Conservation (phyloP, 768 basidiomycete genomes). For the Termitomyces sp. region DNA sequence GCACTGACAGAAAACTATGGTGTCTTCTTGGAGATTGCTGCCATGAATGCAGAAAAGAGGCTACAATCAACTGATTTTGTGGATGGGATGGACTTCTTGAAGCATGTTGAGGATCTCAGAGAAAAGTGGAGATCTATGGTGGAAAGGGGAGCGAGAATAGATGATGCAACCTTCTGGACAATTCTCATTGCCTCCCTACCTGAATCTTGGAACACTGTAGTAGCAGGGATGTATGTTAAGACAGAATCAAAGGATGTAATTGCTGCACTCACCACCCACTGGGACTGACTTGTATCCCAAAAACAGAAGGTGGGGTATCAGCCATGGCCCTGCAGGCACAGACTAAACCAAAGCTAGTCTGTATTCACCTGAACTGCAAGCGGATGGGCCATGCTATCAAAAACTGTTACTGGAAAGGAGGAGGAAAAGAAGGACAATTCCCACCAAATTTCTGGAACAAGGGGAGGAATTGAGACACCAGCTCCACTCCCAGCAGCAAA, state of each 20-base stretch:
- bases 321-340: no score
- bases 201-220: no score
- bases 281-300: no score
- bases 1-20: not conserved
- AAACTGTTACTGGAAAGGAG: not conserved
- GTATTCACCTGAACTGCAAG: not conserved
- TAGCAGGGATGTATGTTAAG: not conserved
- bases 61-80: not conserved
- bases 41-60: not conserved
- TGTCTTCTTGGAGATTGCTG: not conserved
- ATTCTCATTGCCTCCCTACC: no score
- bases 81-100: not conserved
- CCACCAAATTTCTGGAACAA: not conserved
- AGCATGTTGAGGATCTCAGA: not conserved
- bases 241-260: no score
- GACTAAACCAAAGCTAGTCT: not conserved
- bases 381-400: not conserved
- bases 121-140: not conserved
- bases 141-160: not conserved
- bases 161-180: not conserved
- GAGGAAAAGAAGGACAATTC: constrained; percentile 1
- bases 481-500: no score
- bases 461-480: no score
- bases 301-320: no score
- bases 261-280: no score